Conservation (phyloP, 768 basidiomycete genomes). For the Tylopilus subfusipes region DNA sequence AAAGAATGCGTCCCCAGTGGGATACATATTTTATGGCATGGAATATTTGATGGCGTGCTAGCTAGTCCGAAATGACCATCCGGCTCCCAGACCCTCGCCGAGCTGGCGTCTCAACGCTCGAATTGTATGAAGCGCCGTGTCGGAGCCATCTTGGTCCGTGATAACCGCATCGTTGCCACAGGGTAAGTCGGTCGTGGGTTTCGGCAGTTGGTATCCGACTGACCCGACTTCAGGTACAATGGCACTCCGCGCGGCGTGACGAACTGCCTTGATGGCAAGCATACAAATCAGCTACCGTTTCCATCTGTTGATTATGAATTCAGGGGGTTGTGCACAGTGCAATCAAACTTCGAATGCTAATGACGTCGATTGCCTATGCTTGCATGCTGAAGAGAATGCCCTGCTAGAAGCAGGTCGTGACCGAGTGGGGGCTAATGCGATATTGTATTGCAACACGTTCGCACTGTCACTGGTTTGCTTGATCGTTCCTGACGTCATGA, state of each 20-base stretch:
- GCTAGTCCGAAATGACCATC: slow-evolving; percentile 4
- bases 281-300: not conserved
- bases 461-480: slow-evolving; percentile 26
- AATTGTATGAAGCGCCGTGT: slow-evolving; percentile 98
- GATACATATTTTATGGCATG: slow-evolving; percentile 96
- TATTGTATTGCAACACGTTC: slow-evolving; percentile 98
- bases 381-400: slow-evolving; percentile 98
- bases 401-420: slow-evolving; percentile 92
- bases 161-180: slow-evolving; percentile 73
- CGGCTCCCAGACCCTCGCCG: slow-evolving; percentile 69
- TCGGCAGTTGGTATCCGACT: not conserved
- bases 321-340: slow-evolving; percentile 87
- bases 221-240: slow-evolving; percentile 66
- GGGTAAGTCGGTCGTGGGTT: slow-evolving; percentile 46
- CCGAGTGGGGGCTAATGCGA: slow-evolving; percentile 73
- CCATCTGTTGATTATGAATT: slow-evolving; percentile 53
- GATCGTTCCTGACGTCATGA: not conserved
- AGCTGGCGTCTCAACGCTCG: slow-evolving; percentile 82
- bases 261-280: slow-evolving; percentile 64
- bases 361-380: slow-evolving; percentile 80
- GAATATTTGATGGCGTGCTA: not conserved
- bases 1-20: slow-evolving; percentile 85
- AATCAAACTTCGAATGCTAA: slow-evolving; percentile 48
- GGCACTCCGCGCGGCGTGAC: slow-evolving; percentile 87
- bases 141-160: slow-evolving; percentile 87